These are phyloP conservation scores for Paxillus involutus DNA, from an alignment of 768 basidiomycete species.

Conservation along the genomic window DNA sequence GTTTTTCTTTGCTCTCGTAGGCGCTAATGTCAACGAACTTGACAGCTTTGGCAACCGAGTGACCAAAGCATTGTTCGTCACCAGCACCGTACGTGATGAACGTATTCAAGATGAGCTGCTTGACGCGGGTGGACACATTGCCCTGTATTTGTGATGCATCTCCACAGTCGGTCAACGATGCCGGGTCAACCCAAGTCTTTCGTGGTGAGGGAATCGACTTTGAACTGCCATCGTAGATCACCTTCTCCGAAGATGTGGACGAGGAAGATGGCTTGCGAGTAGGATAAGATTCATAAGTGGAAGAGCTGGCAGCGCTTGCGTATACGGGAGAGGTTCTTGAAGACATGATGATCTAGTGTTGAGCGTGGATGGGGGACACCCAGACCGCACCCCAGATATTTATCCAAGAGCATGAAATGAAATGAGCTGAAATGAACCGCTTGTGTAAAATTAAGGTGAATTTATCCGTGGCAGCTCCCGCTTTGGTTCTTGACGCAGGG, in stretches of 20 bases:
- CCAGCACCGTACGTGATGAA: constrained; percentile 73
- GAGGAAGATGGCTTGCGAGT: constrained; percentile 17
- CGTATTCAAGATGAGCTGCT: constrained; percentile 67
- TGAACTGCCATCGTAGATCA: constrained; percentile 21
- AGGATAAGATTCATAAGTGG: constrained; percentile 25
- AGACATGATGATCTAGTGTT: constrained; percentile 17
- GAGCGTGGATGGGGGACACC: neutral
- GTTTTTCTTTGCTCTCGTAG: constrained; percentile 43
- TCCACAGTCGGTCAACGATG: constrained; percentile 55
- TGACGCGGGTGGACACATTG: constrained; percentile 60
- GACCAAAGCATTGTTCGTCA: constrained; percentile 58
- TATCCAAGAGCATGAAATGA: constrained; percentile 14
- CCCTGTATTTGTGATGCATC: constrained; percentile 60
- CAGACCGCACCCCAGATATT: constrained; percentile 20
- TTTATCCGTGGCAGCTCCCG: neutral
- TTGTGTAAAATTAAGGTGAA: constrained; percentile 29
- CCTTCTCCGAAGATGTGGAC: constrained; percentile 21
- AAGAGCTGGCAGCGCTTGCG: constrained; percentile 23
- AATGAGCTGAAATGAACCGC: constrained; percentile 15
- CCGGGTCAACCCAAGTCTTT: constrained; percentile 66
- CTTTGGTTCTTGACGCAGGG: too few relatives aligned
- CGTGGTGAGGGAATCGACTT: constrained; percentile 17
- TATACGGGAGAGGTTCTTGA: constrained; percentile 27
- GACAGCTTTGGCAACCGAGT: constrained; percentile 58
- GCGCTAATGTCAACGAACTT: constrained; percentile 61